A percentile compares a stretch with the other conserved stretches of the same genome.
phyloP scores from a whole-genome alignment of 768 basidiomycete genomes.

The Podaxis sp. region DNA sequence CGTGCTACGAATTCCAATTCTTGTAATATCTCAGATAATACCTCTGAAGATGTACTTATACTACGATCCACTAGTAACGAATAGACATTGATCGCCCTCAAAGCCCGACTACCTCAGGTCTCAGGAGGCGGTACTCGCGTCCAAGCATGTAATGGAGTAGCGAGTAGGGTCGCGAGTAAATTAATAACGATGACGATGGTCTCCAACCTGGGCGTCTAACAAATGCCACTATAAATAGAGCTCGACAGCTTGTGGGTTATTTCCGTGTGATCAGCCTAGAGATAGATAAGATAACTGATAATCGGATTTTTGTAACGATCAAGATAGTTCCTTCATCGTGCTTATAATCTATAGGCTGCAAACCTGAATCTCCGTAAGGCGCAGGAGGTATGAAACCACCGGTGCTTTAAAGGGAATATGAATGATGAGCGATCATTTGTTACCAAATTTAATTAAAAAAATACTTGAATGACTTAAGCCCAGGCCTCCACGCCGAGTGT shows the following conservation, averaged over 20 bases:
- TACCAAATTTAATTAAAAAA: too few relatives aligned
- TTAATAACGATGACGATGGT: not conserved
- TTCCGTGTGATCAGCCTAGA: not conserved
- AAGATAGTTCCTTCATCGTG: too few relatives aligned
- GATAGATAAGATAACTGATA: not conserved
- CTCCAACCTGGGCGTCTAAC: not conserved
- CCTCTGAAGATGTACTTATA: not conserved
- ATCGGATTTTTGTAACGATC: too few relatives aligned
- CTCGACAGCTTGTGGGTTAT: not conserved
- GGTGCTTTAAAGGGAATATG: too few relatives aligned
- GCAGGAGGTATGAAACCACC: too few relatives aligned
- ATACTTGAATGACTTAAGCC: too few relatives aligned
- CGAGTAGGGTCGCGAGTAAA: not conserved
- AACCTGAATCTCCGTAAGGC: too few relatives aligned
- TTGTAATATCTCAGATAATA: not conserved
- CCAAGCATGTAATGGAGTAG: not conserved
- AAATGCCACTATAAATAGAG: not conserved
- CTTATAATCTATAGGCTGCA: too few relatives aligned
- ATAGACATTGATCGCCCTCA: not conserved
- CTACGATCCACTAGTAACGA: not conserved
- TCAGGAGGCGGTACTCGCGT: not conserved
- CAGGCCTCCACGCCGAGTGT: too few relatives aligned
- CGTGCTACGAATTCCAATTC: not conserved
- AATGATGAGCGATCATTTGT: too few relatives aligned
- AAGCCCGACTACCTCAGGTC: not conserved